These are phyloP conservation scores for Zopfia rhizophila DNA, from an alignment of 2,329 filamentous ascomycete genomes.

Conservation along the genomic window DNA sequence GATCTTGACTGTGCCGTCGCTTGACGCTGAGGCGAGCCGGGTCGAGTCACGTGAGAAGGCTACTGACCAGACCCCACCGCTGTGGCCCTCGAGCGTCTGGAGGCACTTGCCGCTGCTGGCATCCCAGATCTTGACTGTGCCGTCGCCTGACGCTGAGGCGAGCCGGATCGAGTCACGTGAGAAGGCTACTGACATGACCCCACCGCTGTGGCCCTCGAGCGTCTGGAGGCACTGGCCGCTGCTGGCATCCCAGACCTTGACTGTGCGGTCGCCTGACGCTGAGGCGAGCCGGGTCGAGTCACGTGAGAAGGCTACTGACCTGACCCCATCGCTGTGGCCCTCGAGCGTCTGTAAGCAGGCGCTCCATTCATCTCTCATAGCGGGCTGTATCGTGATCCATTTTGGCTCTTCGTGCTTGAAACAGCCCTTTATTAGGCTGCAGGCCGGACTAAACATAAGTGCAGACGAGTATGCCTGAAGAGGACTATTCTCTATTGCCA, in stretches of 20 bases:
- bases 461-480: constrained; percentile 29
- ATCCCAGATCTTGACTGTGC: constrained; percentile 29
- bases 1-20: constrained; percentile 25
- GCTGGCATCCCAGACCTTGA: constrained; percentile 22
- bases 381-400: constrained; percentile 20
- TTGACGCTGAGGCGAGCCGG: constrained; percentile 25
- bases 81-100: constrained; percentile 27
- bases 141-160: constrained; percentile 27
- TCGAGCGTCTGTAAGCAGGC: constrained; percentile 22
- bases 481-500: constrained; percentile 24
- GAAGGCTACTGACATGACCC: constrained; percentile 24
- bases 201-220: constrained; percentile 24
- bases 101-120: constrained; percentile 9
- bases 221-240: constrained; percentile 17
- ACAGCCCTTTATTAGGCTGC: too few species aligned
- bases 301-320: constrained; percentile 25
- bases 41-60: constrained; percentile 25
- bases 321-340: constrained; percentile 19
- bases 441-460: constrained; percentile 16
- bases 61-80: constrained; percentile 11
- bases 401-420: constrained; percentile 19
- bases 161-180: constrained; percentile 20
- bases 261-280: constrained; percentile 20
- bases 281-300: constrained; percentile 19
- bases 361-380: constrained; percentile 13